phyloP scores from a whole-genome alignment of 1,139 yeast species.

The Suhomyces atakaporum region DNA sequence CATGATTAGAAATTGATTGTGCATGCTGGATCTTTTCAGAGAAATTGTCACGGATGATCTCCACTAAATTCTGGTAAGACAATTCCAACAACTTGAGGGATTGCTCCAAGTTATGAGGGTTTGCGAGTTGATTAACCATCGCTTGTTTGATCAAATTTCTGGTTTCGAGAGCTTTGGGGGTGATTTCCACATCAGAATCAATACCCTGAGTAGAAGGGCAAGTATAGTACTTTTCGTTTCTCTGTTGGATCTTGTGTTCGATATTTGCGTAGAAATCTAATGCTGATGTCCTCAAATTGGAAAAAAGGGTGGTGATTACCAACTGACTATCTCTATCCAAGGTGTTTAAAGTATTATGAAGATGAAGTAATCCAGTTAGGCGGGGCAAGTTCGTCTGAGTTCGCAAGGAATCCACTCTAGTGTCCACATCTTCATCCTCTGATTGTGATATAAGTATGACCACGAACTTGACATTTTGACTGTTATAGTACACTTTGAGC shows the following conservation, averaged over 20 bases:
- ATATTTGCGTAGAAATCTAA: conserved; percentile 38
- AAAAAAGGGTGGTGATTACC: conserved; percentile 31
- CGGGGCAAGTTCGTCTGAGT: conserved; percentile 34
- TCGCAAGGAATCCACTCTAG: conserved; percentile 28
- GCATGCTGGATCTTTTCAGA: conserved; percentile 17
- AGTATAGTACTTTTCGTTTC: conserved; percentile 42
- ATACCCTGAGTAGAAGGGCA: conserved; percentile 29
- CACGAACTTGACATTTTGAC: conserved; percentile 27
- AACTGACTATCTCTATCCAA: conserved; percentile 33
- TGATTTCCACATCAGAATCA: conserved; percentile 34
- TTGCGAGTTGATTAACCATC: conserved; percentile 34
- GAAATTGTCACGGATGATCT: conserved; percentile 24
- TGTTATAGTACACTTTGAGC: conserved; percentile 21
- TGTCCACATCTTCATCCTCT: conserved; percentile 18
- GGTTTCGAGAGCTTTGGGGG: conserved; percentile 44
- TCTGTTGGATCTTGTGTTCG: conserved; percentile 35
- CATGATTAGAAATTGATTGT: conserved; percentile 29
- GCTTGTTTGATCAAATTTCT: conserved; percentile 44
- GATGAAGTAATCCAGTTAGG: conserved; percentile 32
- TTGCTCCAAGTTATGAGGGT: conserved; percentile 38
- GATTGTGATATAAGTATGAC: conserved; percentile 29
- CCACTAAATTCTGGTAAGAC: conserved; percentile 37
- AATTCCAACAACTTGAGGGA: conserved; percentile 33
- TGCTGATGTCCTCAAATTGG: conserved; percentile 33
- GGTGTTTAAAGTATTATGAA: conserved; percentile 18